Evolutionary conservation across 352 stramenopile species (phyloP).

Genomic region (Pythium aristosporum): DNA sequence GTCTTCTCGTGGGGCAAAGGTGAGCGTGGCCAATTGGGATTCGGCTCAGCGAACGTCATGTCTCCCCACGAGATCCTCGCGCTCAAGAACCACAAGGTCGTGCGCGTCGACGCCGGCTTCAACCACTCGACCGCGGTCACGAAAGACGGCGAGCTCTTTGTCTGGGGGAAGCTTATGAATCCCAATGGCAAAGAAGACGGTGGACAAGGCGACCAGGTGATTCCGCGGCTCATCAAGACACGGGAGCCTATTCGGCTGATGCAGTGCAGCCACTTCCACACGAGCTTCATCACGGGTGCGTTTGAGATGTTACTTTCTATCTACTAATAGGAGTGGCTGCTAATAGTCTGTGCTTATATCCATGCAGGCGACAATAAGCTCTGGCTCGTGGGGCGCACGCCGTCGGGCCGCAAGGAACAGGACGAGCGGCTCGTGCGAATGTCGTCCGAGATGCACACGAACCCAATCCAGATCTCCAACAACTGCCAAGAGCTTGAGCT

Average conservation of each 20-base stretch:
- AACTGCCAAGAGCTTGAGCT: constrained; percentile 39
- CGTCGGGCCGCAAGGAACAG: constrained; percentile 58
- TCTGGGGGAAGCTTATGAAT: constrained; percentile 86
- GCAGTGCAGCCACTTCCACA: constrained; percentile 85
- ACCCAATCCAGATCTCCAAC: constrained; percentile 66
- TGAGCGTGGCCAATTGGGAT: constrained; percentile 79
- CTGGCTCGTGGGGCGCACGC: constrained; percentile 77
- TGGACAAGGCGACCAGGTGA: constrained; percentile 64
- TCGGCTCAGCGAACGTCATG: constrained; percentile 73
- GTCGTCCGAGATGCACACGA: constrained; percentile 67
- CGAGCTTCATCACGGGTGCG: constrained; percentile 74
- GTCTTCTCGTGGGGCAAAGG: constrained; percentile 85
- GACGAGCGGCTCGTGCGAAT: constrained; percentile 54
- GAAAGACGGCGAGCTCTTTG: constrained; percentile 72
- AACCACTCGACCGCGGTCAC: constrained; percentile 77
- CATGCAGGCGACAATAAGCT: constrained; percentile 65
- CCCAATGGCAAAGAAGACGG: constrained; percentile 58
- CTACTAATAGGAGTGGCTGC: background rate
- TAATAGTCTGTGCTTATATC: background rate
- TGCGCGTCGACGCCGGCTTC: constrained; percentile 74
- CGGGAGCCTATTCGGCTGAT: constrained; percentile 64
- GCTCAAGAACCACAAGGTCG: constrained; percentile 66
- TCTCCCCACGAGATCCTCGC: constrained; percentile 75
- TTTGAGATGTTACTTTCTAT: background rate
- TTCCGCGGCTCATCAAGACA: constrained; percentile 66